Percentiles rank a stretch among this genome's conserved stretches.
These are phyloP conservation scores for Colletotrichum theobromicola DNA, from an alignment of 2,329 filamentous ascomycete species.

Conservation along the genomic window DNA sequence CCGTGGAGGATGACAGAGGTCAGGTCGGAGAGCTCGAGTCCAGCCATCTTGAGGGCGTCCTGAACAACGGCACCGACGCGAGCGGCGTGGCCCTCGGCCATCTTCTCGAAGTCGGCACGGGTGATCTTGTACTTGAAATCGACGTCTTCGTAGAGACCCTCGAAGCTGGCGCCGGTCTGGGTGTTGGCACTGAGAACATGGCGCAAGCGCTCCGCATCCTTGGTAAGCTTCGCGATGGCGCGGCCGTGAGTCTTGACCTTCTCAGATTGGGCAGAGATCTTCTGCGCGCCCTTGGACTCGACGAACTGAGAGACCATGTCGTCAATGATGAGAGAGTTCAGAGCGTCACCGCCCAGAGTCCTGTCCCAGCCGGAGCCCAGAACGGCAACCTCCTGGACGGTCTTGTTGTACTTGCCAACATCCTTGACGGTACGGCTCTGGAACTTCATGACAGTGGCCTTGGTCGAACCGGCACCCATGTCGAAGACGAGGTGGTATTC, in stretches of 20 bases:
- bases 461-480: conserved; percentile 96
- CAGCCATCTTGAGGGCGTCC: conserved; percentile 75
- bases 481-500: conserved; percentile 95
- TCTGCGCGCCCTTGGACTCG: conserved; percentile 71
- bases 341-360: conserved; percentile 84
- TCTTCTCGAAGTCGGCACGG: conserved; percentile 79
- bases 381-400: conserved; percentile 91
- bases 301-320: conserved; percentile 86
- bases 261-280: conserved; percentile 64
- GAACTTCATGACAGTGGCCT: conserved; percentile 87
- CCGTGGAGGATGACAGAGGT: conserved; percentile 94
- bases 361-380: conserved; percentile 88
- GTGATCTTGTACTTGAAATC: conserved; percentile 92
- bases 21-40: conserved; percentile 75
- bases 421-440: conserved; percentile 91
- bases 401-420: conserved; percentile 93
- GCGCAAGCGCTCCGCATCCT: conserved; percentile 85
- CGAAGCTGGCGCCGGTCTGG: conserved; percentile 80
- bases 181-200: conserved; percentile 94
- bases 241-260: conserved; percentile 78
- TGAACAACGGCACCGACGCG: conserved; percentile 74
- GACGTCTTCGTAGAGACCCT: conserved; percentile 88
- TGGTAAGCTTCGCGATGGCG: conserved; percentile 87
- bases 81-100: conserved; percentile 71
- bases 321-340: conserved; percentile 88